These are phyloP conservation scores for Mediolabrus comicus DNA, from an alignment of 108 stramenopile genomes.

Conservation along the genomic window DNA sequence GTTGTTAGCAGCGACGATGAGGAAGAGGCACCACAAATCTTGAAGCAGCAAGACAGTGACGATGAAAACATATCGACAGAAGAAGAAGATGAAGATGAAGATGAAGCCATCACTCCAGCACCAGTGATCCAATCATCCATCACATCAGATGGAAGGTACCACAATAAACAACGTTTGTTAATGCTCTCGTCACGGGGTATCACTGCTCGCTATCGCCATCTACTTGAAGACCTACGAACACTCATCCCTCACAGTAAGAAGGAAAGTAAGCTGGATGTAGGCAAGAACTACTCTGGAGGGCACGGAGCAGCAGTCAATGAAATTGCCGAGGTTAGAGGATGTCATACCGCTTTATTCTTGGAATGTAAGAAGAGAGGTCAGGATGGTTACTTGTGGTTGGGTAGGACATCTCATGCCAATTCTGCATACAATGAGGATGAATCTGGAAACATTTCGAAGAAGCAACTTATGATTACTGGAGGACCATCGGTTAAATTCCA, in stretches of 20 bases:
- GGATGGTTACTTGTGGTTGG: slow-evolving; percentile 97
- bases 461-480: slow-evolving; percentile 43
- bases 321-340: slow-evolving; percentile 93
- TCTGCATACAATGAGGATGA: background rate
- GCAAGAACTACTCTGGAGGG: slow-evolving; percentile 44
- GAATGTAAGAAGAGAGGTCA: slow-evolving; percentile 93
- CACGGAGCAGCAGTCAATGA: slow-evolving; percentile 90
- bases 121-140: background rate
- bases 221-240: slow-evolving; percentile 94
- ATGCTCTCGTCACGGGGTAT: slow-evolving; percentile 92
- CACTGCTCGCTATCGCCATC: slow-evolving; percentile 95
- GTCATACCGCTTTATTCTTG: slow-evolving; percentile 92
- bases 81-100: slow-evolving; percentile 18
- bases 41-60: background rate
- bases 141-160: slow-evolving; percentile 78
- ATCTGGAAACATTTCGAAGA: slow-evolving; percentile 3
- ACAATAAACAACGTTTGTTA: slow-evolving; percentile 97
- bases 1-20: slow-evolving; percentile 26
- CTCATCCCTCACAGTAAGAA: slow-evolving; percentile 97
- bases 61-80: slow-evolving; percentile 13
- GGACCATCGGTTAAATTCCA: slow-evolving; percentile 97
- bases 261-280: slow-evolving; percentile 88
- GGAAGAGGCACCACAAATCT: background rate
- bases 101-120: slow-evolving; percentile 2
- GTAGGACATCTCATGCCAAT: slow-evolving; percentile 58